These are phyloP conservation scores for Fraxinus greggii DNA, from an alignment of 305 asterid species.

Conservation along the genomic window DNA sequence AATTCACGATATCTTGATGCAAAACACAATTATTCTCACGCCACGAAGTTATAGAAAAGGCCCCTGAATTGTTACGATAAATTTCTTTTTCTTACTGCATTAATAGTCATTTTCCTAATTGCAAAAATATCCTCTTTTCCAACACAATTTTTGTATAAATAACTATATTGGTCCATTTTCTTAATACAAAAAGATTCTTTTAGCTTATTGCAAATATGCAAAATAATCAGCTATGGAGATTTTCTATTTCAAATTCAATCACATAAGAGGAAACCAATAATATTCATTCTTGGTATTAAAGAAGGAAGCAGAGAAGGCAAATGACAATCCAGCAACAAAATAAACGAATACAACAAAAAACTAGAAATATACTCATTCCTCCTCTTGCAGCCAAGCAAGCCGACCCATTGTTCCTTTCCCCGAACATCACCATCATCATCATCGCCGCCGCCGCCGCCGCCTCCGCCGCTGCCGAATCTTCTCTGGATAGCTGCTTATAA, in stretches of 20 bases:
- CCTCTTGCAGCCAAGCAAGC: neutral
- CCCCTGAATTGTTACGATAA: too few relatives aligned
- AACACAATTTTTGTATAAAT: too few relatives aligned
- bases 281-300: neutral
- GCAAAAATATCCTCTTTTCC: too few relatives aligned
- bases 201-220: neutral
- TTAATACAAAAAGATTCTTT: too few relatives aligned
- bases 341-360: too few relatives aligned
- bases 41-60: too few relatives aligned
- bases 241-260: neutral
- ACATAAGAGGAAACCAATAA: neutral
- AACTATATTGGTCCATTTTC: neutral
- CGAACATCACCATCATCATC: neutral
- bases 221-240: neutral
- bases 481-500: neutral
- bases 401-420: neutral
- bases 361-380: neutral
- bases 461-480: neutral
- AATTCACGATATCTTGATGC: too few relatives aligned
- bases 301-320: neutral
- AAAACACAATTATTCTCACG: too few relatives aligned
- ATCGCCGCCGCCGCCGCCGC: too few relatives aligned
- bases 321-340: neutral
- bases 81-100: too few relatives aligned
- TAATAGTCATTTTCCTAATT: too few relatives aligned